phyloP scores from a whole-genome alignment of 2,329 filamentous ascomycete species.

The Trichoderma aggressivum region DNA sequence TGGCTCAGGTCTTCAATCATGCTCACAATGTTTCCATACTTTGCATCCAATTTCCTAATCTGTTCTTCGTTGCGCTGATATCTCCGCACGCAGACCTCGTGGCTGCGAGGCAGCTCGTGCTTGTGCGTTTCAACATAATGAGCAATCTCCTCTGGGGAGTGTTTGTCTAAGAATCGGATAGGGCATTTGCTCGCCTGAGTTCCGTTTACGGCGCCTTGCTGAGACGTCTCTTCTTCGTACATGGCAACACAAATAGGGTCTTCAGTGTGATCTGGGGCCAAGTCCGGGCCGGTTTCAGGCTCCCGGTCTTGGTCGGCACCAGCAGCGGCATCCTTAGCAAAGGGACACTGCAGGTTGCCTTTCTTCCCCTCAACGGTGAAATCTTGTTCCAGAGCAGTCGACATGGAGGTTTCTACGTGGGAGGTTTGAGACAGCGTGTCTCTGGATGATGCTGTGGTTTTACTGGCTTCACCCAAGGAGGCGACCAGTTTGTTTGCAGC shows the following conservation, averaged over 20 bases:
- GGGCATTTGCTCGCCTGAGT: conserved; percentile 69
- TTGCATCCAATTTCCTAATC: conserved; percentile 84
- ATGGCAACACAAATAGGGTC: conserved; percentile 65
- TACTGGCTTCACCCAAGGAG: conserved; percentile 48
- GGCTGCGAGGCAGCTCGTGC: conserved; percentile 88
- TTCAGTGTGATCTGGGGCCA: conserved; percentile 46
- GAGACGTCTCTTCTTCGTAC: conserved; percentile 57
- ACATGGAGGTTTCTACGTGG: conserved; percentile 53
- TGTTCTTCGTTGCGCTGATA: conserved; percentile 86
- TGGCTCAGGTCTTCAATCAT: conserved; percentile 91
- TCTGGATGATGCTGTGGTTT: conserved; percentile 49
- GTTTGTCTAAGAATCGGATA: conserved; percentile 87
- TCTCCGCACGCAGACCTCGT: conserved; percentile 85
- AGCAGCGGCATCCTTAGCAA: conserved; percentile 46
- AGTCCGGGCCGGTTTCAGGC: conserved; percentile 33
- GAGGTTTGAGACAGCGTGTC: conserved; percentile 45
- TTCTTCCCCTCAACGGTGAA: conserved; percentile 84
- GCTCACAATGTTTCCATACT: conserved; percentile 86
- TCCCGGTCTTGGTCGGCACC: conserved; percentile 26
- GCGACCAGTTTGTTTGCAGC: conserved; percentile 51
- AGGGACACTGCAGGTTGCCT: conserved; percentile 77
- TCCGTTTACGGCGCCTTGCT: conserved; percentile 46
- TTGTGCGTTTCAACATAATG: conserved; percentile 94
- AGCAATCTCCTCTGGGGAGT: conserved; percentile 89
- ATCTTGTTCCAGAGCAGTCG: conserved; percentile 75